phyloP scores from a whole-genome alignment of 768 basidiomycete genomes.

The Lanmaoa rubissima region DNA sequence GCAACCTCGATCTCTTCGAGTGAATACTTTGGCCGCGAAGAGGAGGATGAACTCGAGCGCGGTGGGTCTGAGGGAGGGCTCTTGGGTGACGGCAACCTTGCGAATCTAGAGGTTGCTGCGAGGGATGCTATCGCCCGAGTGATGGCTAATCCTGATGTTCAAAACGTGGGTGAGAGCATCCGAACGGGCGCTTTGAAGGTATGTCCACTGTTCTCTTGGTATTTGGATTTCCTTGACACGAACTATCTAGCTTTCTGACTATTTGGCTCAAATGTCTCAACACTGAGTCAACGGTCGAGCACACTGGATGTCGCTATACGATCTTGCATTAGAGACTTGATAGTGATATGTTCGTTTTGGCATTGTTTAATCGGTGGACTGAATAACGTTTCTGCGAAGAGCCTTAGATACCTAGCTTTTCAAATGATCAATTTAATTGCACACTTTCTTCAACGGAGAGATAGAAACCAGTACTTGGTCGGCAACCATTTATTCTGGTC shows the following conservation, averaged over 20 bases:
- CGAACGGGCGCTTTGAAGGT: constrained; percentile 83
- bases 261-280: constrained; percentile 66
- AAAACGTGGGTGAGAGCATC: constrained; percentile 78
- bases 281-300: constrained; percentile 24
- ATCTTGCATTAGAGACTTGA: background rate
- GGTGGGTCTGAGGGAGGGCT: constrained; percentile 55
- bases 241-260: constrained; percentile 53
- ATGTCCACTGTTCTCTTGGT: constrained; percentile 18
- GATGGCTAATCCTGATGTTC: constrained; percentile 83
- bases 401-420: constrained; percentile 3
- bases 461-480: background rate
- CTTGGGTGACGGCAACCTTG: constrained; percentile 47
- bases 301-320: background rate
- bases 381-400: background rate
- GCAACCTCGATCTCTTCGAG: constrained; percentile 92
- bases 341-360: constrained; percentile 3
- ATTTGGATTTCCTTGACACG: background rate
- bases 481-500: background rate
- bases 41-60: constrained; percentile 51
- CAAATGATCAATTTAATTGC: background rate
- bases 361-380: constrained; percentile 16
- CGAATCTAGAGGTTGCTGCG: constrained; percentile 62
- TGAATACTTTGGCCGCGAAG: constrained; percentile 95
- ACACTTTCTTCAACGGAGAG: background rate
- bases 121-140: constrained; percentile 73